A percentile compares a stretch with the other conserved stretches of the same genome.
These are phyloP conservation scores for Fusarium cicatricum DNA, from an alignment of 2,329 filamentous ascomycete species.

Conservation along the genomic window DNA sequence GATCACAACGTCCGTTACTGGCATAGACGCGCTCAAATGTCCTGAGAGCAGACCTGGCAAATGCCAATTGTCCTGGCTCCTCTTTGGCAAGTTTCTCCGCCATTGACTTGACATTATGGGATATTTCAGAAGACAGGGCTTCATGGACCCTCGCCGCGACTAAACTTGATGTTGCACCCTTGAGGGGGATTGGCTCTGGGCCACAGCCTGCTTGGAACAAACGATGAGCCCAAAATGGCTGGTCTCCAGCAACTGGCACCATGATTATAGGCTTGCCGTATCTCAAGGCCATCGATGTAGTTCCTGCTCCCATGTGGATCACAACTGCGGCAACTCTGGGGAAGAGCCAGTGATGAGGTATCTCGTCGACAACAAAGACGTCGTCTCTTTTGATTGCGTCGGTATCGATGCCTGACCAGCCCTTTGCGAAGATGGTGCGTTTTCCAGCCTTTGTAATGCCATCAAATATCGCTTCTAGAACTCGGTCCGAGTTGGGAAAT, in stretches of 20 bases:
- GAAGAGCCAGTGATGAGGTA: not conserved
- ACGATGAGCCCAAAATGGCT: not conserved
- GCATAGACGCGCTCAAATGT: not conserved
- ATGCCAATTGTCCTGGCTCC: not conserved
- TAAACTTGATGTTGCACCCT: not conserved
- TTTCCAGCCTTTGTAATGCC: not conserved
- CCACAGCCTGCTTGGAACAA: not conserved
- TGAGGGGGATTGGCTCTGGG: not conserved
- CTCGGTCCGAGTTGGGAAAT: not conserved
- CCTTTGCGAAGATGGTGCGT: not conserved
- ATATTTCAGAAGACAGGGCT: not conserved
- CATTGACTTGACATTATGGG: not conserved
- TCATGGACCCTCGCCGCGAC: not conserved
- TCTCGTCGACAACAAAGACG: not conserved
- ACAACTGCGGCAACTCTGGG: not conserved
- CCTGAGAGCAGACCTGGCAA: not conserved
- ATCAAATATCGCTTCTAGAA: not conserved
- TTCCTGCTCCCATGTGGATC: not conserved
- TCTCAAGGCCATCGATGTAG: not conserved
- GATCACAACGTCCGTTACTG: not conserved
- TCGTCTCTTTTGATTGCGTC: not conserved
- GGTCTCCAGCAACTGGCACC: not conserved
- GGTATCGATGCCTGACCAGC: not conserved
- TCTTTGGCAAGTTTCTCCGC: not conserved
- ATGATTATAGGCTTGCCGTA: not conserved